phyloP scores from a whole-genome alignment of 1,284 basidiomycete species.

The Cutaneotrichosporon cavernicola region DNA sequence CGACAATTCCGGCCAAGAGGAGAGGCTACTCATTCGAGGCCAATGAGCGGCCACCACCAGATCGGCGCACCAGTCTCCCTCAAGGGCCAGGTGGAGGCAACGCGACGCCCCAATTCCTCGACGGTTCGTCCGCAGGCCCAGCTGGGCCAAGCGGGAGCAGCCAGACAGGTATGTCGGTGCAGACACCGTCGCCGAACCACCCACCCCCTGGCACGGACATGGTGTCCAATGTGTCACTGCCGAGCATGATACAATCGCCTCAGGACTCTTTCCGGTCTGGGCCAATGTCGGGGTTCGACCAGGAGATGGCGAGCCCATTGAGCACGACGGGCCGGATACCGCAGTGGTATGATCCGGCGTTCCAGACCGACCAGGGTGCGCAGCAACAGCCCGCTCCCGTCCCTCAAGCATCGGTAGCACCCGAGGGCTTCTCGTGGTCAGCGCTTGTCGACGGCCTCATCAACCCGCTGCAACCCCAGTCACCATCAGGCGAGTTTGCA shows the following conservation, averaged over 20 bases:
- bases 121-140: background rate
- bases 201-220: conserved; percentile 10
- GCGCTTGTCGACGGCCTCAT: conserved; percentile 27
- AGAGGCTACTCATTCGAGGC: conserved; percentile 14
- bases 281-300: conserved; percentile 8
- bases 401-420: background rate
- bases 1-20: conserved; percentile 21
- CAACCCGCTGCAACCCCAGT: conserved; percentile 10
- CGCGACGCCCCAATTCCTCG: conserved; percentile 2
- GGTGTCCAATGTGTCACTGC: conserved; percentile 12
- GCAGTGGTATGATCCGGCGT: conserved; percentile 16
- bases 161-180: background rate
- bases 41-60: background rate
- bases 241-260: conserved; percentile 20
- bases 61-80: conserved; percentile 5
- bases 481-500: conserved; percentile 18
- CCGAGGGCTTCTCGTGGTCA: conserved; percentile 23
- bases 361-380: conserved; percentile 3
- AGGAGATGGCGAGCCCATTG: conserved; percentile 4
- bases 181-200: conserved; percentile 5
- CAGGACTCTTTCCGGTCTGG: conserved; percentile 21
- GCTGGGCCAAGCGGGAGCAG: conserved; percentile 1
- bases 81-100: background rate
- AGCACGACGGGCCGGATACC: background rate
- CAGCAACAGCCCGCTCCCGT: background rate